Conservation (phyloP, 2,329 filamentous ascomycete species). For the Xylariaceae sp. region DNA sequence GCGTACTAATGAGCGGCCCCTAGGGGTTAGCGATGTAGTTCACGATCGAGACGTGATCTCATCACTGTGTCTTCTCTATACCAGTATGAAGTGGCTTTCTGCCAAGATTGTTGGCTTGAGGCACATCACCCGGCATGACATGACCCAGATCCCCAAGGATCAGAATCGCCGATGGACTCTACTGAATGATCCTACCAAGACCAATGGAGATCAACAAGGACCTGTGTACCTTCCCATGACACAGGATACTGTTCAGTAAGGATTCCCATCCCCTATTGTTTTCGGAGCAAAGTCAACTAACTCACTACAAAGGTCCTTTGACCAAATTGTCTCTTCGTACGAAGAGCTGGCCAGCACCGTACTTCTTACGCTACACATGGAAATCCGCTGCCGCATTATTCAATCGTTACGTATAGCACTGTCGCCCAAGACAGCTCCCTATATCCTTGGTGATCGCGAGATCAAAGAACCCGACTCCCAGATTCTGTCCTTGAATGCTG, state of each 20-base stretch:
- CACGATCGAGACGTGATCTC: constrained; percentile 82
- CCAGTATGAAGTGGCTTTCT: constrained; percentile 96
- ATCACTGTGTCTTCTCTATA: constrained; percentile 82
- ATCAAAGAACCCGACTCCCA: constrained; percentile 73
- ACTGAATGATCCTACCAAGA: constrained; percentile 58
- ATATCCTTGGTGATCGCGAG: constrained; percentile 61
- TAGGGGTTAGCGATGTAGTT: constrained; percentile 78
- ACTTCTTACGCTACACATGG: constrained; percentile 80
- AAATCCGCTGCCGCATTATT: constrained; percentile 79
- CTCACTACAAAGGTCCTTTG: constrained; percentile 61
- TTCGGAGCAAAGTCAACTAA: constrained; percentile 5
- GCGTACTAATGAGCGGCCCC: constrained; percentile 52
- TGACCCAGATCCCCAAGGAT: constrained; percentile 48
- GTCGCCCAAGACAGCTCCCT: constrained; percentile 56
- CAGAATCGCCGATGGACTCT: constrained; percentile 79
- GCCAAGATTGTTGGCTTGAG: constrained; percentile 76
- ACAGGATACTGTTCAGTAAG: constrained; percentile 72
- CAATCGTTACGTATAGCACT: constrained; percentile 65
- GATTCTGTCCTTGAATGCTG: constrained; percentile 76
- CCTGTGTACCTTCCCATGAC: constrained; percentile 84
- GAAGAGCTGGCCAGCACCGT: constrained; percentile 73
- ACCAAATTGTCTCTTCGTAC: constrained; percentile 78
- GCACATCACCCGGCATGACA: constrained; percentile 70
- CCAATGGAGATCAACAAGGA: constrained; percentile 51
- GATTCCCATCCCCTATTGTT: constrained; percentile 19